A percentile compares a stretch with the other conserved stretches of the same genome.
Evolutionary conservation across 108 stramenopile genomes (phyloP).

Genomic region (Nitzschia putrida): DNA sequence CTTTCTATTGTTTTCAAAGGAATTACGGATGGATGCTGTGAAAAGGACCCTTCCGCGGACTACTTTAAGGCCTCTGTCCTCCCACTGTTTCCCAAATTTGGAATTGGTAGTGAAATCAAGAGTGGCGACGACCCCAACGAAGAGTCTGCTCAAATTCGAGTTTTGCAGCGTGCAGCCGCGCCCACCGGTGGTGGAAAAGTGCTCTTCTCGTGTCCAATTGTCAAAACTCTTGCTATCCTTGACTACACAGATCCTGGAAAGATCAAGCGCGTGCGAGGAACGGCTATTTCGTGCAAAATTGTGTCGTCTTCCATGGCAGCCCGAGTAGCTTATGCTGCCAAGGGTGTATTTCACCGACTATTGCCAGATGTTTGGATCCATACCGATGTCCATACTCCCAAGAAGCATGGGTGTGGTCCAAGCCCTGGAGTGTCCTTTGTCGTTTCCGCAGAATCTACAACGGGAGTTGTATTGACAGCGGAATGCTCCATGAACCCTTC

Average conservation of each 20-base stretch:
- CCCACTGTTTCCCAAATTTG: constrained; percentile 86
- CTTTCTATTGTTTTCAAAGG: constrained; percentile 80
- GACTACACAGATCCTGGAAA: constrained; percentile 90
- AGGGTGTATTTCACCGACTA: constrained; percentile 86
- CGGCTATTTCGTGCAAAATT: constrained; percentile 83
- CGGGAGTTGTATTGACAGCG: constrained; percentile 79
- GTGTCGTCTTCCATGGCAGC: constrained; percentile 91
- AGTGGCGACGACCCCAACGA: constrained; percentile 38
- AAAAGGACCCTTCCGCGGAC: constrained; percentile 79
- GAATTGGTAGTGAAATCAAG: constrained; percentile 68
- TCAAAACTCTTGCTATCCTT: constrained; percentile 76
- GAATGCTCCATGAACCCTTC: constrained; percentile 68
- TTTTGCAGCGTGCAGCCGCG: constrained; percentile 72
- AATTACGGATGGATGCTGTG: constrained; percentile 73
- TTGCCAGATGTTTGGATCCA: constrained; percentile 96
- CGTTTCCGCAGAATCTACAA: constrained; percentile 89
- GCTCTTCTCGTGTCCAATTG: constrained; percentile 85
- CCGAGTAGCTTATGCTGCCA: constrained; percentile 91
- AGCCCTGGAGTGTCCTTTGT: constrained; percentile 83
- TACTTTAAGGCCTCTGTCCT: constrained; percentile 73
- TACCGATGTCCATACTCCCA: constrained; percentile 85
- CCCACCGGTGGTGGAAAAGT: constrained; percentile 88
- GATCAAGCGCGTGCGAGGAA: constrained; percentile 95
- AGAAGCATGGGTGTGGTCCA: constrained; percentile 69
- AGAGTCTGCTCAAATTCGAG: constrained; percentile 47